Percentiles rank a stretch among this genome's conserved stretches.
These are phyloP conservation scores for Stachybotrys elegans DNA, from an alignment of 2,329 filamentous ascomycete genomes.

Conservation along the genomic window DNA sequence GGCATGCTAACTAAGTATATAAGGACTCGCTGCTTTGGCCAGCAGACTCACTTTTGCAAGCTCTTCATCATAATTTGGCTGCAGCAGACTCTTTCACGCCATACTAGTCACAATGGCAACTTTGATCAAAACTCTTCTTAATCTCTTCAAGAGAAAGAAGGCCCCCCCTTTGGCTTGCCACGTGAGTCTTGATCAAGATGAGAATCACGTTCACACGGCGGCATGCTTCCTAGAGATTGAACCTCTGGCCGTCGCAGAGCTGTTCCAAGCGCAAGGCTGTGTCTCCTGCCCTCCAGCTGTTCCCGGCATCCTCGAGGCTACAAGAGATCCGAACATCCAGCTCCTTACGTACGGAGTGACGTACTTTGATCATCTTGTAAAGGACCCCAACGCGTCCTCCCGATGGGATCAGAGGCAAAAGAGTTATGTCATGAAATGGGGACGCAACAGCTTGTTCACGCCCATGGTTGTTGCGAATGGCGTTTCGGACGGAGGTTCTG, in stretches of 20 bases:
- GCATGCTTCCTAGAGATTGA: conserved; percentile 27
- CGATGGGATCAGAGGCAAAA: conserved; percentile 26
- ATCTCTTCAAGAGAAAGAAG: conserved; percentile 27
- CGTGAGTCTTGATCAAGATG: conserved; percentile 19
- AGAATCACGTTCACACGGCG: conserved; percentile 22
- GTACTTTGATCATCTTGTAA: conserved; percentile 26
- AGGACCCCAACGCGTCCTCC: conserved; percentile 22
- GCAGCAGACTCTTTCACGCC: too few species aligned
- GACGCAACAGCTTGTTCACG: conserved; percentile 24
- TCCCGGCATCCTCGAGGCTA: conserved; percentile 21
- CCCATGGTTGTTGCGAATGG: conserved; percentile 25
- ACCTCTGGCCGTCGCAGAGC: conserved; percentile 25
- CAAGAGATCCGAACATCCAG: conserved; percentile 21
- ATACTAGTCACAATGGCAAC: too few species aligned
- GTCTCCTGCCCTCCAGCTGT: conserved; percentile 26
- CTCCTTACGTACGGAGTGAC: conserved; percentile 29
- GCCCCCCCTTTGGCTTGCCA: conserved; percentile 24
- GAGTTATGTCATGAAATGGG: conserved; percentile 25
- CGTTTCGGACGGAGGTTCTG: conserved; percentile 18
- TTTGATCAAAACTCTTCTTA: conserved; percentile 10
- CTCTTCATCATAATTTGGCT: too few species aligned
- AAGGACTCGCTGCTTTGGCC: too few species aligned
- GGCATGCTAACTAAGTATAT: too few species aligned
- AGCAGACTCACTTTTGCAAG: too few species aligned
- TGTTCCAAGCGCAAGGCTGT: conserved; percentile 30